Percentiles rank a stretch among this genome's conserved stretches.
phyloP scores from a whole-genome alignment of 805 yeast species.

The Scheffersomyces ergatensis region DNA sequence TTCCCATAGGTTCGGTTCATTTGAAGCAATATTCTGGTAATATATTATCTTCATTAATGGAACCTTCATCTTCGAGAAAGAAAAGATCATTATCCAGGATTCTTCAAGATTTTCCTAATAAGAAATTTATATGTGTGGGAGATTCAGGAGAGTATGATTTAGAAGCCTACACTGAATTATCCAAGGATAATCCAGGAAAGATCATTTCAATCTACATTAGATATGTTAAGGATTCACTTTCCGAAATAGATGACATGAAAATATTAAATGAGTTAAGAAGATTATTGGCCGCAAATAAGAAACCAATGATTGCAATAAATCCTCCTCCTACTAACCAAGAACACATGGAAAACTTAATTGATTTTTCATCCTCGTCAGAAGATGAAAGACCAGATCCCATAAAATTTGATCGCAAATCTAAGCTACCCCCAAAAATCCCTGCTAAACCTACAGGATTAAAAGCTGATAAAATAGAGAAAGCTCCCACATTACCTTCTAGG shows the following conservation, averaged over 20 bases:
- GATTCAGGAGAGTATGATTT: constrained; percentile 95
- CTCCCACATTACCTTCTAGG: constrained; percentile 35
- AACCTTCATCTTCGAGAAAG: constrained; percentile 84
- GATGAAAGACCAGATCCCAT: background rate
- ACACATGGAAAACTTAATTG: constrained; percentile 31
- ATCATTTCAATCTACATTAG: constrained; percentile 77
- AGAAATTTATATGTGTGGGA: constrained; percentile 82
- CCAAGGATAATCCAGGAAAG: constrained; percentile 58
- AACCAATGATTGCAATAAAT: constrained; percentile 3
- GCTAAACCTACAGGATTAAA: constrained; percentile 43
- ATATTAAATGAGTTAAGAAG: constrained; percentile 28
- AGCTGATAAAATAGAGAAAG: constrained; percentile 24
- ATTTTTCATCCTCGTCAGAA: constrained; percentile 17
- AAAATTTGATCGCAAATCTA: constrained; percentile 6
- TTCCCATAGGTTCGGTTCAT: constrained; percentile 83
- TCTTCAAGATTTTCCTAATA: constrained; percentile 68
- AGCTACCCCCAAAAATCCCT: constrained; percentile 46
- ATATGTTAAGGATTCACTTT: constrained; percentile 67
- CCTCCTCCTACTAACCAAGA: constrained; percentile 7
- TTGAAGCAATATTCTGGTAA: constrained; percentile 86
- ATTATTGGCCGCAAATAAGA: constrained; percentile 14
- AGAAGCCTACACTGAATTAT: constrained; percentile 81
- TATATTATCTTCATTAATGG: constrained; percentile 75
- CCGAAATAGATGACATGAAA: constrained; percentile 45
- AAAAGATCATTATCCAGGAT: constrained; percentile 61